A percentile compares a stretch with the other conserved stretches of the same genome.
Conservation (phyloP, 208 protist species). For the Trypanosoma theileri region DNA sequence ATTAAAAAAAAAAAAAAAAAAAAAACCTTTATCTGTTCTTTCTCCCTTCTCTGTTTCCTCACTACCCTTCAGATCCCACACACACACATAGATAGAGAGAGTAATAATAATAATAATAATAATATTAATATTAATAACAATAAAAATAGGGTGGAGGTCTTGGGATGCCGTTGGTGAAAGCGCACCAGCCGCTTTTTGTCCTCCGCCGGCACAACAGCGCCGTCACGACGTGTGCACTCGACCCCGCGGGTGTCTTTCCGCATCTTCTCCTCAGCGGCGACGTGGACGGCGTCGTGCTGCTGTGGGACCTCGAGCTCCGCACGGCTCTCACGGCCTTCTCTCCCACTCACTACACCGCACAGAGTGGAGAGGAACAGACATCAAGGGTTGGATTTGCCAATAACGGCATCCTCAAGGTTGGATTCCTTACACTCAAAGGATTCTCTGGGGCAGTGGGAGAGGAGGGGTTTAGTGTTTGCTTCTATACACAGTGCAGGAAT, state of each 20-base stretch:
- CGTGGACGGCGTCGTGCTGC: conserved; percentile 50
- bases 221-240: conserved; percentile 62
- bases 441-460: not conserved
- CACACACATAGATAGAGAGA: too few species aligned
- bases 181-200: conserved; percentile 67
- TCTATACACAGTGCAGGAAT: conserved; percentile 85
- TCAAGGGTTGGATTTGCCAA: not conserved
- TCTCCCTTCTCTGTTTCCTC: too few species aligned
- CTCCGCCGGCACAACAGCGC: conserved; percentile 54
- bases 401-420: conserved; percentile 34
- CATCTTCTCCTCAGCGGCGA: conserved; percentile 59
- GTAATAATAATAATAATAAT: too few species aligned
- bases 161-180: conserved; percentile 8
- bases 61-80: too few species aligned
- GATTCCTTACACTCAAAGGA: conserved; percentile 31
- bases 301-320: conserved; percentile 74
- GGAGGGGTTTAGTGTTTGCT: conserved; percentile 15
- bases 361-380: not conserved
- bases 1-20: too few species aligned
- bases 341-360: not conserved
- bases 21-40: too few species aligned
- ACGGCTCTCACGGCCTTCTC: conserved; percentile 40
- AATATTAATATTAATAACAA: too few species aligned
- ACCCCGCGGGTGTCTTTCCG: conserved; percentile 39
- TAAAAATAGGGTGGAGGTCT: not conserved